Evolutionary conservation across 306 rosid genomes (phyloP), one percentile per base, ranked within the genome.

Genomic region (Quercus gilva): DNA sequence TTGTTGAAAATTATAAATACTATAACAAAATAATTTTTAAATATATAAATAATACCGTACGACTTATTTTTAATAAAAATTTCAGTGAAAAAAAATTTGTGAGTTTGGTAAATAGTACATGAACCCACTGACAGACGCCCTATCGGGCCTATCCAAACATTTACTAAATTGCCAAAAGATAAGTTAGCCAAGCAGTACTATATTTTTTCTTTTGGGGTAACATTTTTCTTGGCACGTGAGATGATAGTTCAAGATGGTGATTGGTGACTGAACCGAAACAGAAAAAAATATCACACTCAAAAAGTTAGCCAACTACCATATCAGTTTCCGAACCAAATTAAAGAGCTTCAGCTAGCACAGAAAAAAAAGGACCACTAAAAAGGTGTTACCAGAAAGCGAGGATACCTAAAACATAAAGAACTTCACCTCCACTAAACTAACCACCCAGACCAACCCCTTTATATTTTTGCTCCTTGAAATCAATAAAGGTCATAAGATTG

Each of bases 321-420:
- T 49, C 21, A 11, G 45, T 41, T 53, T 20, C 10, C 57, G 72
- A 53, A 41, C 8, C 45, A 59, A 76, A 71, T 53, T 7, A 33
- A 28, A 52, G 61, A 26, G 9, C 41, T 35, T 35, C 41, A 35
- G 9, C 41, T 35, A 0, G 71, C 55, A 13, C 64, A 21, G 15
- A 35, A 1, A 25, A 25, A 75, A 75, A 75, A 75, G 53, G 53
- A 49, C 17, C 64, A 58, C 28, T 55, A 3, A 25, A 75, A 75
- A 75, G 73, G 55, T 67, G 23, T 71, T 12, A 26, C 69, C 74
- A 52, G 55, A 81, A 81, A 76, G 81, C 77, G 59, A 79, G 41
- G 58, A 10, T 26, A 11, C 80, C 74, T 69, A 58, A 58, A 69
- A 57, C 20, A 51, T 26, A 80, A 14, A 69, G 20, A 52, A 63